Percentiles rank a stretch among this genome's conserved stretches.
Conservation (phyloP, 495 filamentous ascomycete genomes). For the Baudoinia panamericana region DNA sequence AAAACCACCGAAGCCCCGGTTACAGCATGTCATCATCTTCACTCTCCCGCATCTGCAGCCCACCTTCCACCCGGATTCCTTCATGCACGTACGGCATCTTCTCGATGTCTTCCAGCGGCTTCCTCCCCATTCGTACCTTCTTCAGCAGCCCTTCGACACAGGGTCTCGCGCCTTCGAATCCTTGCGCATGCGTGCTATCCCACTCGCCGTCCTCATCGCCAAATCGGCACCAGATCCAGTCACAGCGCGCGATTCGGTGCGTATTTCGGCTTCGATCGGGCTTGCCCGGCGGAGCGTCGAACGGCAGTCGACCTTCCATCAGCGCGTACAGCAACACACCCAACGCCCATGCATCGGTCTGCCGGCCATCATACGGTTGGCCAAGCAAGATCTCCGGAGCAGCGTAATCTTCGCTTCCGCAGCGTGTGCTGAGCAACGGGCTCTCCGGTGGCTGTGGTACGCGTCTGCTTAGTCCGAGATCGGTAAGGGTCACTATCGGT, state of each 20-base stretch:
- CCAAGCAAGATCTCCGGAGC: slow-evolving; percentile 93
- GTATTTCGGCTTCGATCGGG: slow-evolving; percentile 45
- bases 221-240: slow-evolving; percentile 87
- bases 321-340: slow-evolving; percentile 89
- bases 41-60: slow-evolving; percentile 56
- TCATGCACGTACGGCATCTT: slow-evolving; percentile 61
- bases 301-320: slow-evolving; percentile 81
- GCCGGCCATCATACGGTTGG: slow-evolving; percentile 85
- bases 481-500: slow-evolving; percentile 76
- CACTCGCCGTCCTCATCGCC: slow-evolving; percentile 63
- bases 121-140: slow-evolving; percentile 57
- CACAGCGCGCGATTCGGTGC: slow-evolving; percentile 85
- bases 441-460: slow-evolving; percentile 59
- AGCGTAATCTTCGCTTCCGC: slow-evolving; percentile 93
- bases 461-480: slow-evolving; percentile 78
- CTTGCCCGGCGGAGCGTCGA: slow-evolving; percentile 67
- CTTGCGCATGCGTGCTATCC: slow-evolving; percentile 40
- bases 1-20: not conserved
- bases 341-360: slow-evolving; percentile 87
- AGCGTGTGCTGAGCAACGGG: slow-evolving; percentile 69
- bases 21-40: slow-evolving; percentile 37
- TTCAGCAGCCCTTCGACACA: slow-evolving; percentile 74
- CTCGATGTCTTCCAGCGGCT: slow-evolving; percentile 56
- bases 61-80: slow-evolving; percentile 57
- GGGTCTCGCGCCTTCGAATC: slow-evolving; percentile 58